phyloP scores from a whole-genome alignment of 1,284 basidiomycete genomes.

The Moesziomyces sp. region DNA sequence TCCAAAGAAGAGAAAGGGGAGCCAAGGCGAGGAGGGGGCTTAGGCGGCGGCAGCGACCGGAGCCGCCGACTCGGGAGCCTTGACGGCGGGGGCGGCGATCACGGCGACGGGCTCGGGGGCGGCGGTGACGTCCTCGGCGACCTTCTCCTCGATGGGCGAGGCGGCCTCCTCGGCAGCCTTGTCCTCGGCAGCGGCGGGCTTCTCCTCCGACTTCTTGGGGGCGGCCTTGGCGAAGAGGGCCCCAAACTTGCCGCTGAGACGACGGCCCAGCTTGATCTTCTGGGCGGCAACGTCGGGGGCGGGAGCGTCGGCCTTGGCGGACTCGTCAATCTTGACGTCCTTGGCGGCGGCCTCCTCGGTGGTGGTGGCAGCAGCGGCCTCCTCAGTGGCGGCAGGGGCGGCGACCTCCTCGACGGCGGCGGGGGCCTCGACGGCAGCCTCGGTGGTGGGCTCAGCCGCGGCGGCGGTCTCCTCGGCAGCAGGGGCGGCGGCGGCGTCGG shows the following conservation, averaged over 20 bases:
- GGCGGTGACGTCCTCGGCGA: slow-evolving; percentile 34
- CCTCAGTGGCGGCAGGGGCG: slow-evolving; percentile 27
- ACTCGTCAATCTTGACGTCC: slow-evolving; percentile 58
- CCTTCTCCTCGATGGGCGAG: slow-evolving; percentile 40
- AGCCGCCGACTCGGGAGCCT: slow-evolving; percentile 41
- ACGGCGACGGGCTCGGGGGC: slow-evolving; percentile 15
- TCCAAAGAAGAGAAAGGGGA: slow-evolving; percentile 8
- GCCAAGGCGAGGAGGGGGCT: neutral
- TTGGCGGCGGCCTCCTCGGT: slow-evolving; percentile 32
- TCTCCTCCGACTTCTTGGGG: slow-evolving; percentile 50
- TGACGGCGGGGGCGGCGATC: slow-evolving; percentile 29
- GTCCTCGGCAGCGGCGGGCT: slow-evolving; percentile 26
- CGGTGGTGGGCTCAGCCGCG: slow-evolving; percentile 18
- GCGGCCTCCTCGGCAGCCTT: slow-evolving; percentile 23
- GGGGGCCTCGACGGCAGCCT: slow-evolving; percentile 10
- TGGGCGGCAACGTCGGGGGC: slow-evolving; percentile 50
- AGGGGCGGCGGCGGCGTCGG: slow-evolving; percentile 25
- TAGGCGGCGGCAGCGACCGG: slow-evolving; percentile 49
- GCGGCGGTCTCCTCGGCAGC: slow-evolving; percentile 28
- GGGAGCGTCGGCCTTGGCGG: slow-evolving; percentile 52
- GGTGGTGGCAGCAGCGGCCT: slow-evolving; percentile 25
- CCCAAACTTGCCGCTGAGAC: slow-evolving; percentile 55
- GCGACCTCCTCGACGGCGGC: slow-evolving; percentile 26
- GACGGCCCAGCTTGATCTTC: slow-evolving; percentile 59
- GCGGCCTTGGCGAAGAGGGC: slow-evolving; percentile 55